phyloP scores from a whole-genome alignment of 805 yeast genomes.

The Candida endomychidarum region DNA sequence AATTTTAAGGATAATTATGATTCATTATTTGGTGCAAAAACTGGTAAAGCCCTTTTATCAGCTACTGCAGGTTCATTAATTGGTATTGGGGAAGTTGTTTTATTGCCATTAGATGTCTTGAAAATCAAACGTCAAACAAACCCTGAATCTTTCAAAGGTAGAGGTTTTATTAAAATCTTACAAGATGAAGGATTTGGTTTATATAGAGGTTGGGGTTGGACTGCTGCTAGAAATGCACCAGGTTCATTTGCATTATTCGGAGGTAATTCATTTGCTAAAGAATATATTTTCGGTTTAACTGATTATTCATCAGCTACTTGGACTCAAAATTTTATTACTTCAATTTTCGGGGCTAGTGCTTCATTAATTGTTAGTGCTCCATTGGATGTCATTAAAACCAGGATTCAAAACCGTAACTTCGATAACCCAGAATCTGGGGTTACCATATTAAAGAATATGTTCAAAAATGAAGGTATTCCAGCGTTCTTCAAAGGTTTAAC shows the following conservation, averaged over 20 bases:
- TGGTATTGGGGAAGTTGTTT: slow-evolving; percentile 96
- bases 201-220: slow-evolving; percentile 99
- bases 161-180: slow-evolving; percentile 87
- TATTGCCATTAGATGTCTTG: slow-evolving; percentile 92
- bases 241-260: slow-evolving; percentile 98
- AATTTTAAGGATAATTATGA: slow-evolving; percentile 75
- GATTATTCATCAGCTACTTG: slow-evolving; percentile 93
- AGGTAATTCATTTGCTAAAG: slow-evolving; percentile 98
- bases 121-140: slow-evolving; percentile 99
- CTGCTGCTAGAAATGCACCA: slow-evolving; percentile 99
- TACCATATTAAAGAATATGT: slow-evolving; percentile 89
- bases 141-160: slow-evolving; percentile 99
- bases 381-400: slow-evolving; percentile 94
- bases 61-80: slow-evolving; percentile 97
- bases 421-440: slow-evolving; percentile 95
- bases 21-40: slow-evolving; percentile 80
- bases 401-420: slow-evolving; percentile 95
- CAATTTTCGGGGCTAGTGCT: slow-evolving; percentile 95
- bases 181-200: slow-evolving; percentile 90
- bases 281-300: slow-evolving; percentile 79
- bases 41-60: slow-evolving; percentile 94
- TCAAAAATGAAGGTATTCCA: slow-evolving; percentile 83
- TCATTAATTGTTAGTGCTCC: slow-evolving; percentile 97
- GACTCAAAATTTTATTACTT: slow-evolving; percentile 91
- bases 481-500: slow-evolving; percentile 96